Percentiles rank a stretch among this genome's conserved stretches.
Evolutionary conservation across 148 eudicot species (phyloP).

Genomic region (Amaranthus hypochondriacus): DNA sequence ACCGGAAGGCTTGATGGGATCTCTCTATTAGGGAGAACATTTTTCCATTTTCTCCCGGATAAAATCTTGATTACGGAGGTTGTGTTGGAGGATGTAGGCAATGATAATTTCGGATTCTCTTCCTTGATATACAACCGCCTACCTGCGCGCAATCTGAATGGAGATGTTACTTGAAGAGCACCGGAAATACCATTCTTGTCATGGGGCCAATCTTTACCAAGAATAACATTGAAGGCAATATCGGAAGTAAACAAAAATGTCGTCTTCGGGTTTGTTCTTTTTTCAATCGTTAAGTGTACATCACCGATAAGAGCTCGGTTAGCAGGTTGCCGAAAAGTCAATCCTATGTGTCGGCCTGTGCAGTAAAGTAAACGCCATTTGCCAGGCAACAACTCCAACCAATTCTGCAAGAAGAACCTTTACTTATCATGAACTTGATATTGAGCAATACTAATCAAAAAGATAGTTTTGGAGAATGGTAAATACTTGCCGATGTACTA

Average conservation of each 20-base stretch:
- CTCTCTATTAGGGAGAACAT: conserved; percentile 64
- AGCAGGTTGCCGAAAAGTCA: conserved; percentile 78
- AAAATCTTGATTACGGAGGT: conserved; percentile 46
- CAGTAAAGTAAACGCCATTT: conserved; percentile 86
- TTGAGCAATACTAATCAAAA: too few relatives aligned
- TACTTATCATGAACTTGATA: too few relatives aligned
- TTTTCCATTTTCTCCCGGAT: conserved; percentile 69
- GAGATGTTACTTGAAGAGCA: conserved; percentile 35
- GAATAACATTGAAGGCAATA: conserved; percentile 46
- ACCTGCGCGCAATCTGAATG: conserved; percentile 60
- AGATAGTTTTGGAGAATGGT: too few relatives aligned
- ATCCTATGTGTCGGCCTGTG: conserved; percentile 83
- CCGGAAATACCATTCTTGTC: conserved; percentile 64
- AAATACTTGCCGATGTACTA: too few relatives aligned
- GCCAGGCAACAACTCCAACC: conserved; percentile 72
- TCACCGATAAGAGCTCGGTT: conserved; percentile 60
- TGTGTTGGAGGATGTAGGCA: conserved; percentile 23
- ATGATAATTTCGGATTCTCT: conserved; percentile 27
- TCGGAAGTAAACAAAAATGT: conserved; percentile 52
- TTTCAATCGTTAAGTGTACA: conserved; percentile 40
- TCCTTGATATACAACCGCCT: conserved; percentile 63
- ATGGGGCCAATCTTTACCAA: conserved; percentile 65
- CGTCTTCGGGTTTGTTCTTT: conserved; percentile 29
- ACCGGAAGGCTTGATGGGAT: conserved; percentile 92
- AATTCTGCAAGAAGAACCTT: conserved; percentile 58